Conservation (phyloP, 306 rosid genomes). For the Gillenia trifoliata region DNA sequence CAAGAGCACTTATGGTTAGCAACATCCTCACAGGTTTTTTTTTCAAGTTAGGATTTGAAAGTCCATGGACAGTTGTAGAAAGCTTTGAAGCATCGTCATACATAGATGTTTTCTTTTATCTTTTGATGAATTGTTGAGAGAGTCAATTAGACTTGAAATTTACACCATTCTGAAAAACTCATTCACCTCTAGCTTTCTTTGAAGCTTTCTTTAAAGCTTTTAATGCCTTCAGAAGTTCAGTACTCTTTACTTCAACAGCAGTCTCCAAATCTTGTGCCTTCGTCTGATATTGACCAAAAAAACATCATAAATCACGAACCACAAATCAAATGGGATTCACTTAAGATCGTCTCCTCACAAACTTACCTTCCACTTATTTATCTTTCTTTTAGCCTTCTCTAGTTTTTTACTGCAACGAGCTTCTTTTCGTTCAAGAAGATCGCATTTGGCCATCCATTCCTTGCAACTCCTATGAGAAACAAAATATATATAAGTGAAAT, state of each 20-base stretch:
- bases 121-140: constrained; percentile 21
- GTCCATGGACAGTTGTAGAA: constrained; percentile 7
- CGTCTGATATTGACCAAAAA: constrained; percentile 39
- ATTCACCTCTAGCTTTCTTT: constrained; percentile 29
- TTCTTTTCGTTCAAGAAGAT: constrained; percentile 24
- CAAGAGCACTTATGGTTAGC: constrained; percentile 21
- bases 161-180: constrained; percentile 18
- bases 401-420: neutral
- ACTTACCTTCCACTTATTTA: constrained; percentile 54
- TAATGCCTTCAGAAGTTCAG: constrained; percentile 49
- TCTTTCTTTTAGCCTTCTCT: constrained; percentile 45
- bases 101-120: too few relatives aligned
- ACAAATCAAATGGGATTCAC: constrained; percentile 14
- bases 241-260: constrained; percentile 56
- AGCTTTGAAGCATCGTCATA: constrained; percentile 33
- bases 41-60: constrained; percentile 19
- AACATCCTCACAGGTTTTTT: constrained; percentile 11
- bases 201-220: constrained; percentile 50
- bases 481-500: too few relatives aligned
- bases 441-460: constrained; percentile 80
- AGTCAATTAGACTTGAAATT: constrained; percentile 33
- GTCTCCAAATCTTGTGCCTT: constrained; percentile 70
- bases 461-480: constrained; percentile 71
- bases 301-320: constrained; percentile 11
- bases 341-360: constrained; percentile 7